phyloP scores from a whole-genome alignment of 192 early-diverging fungal species.

The Anaeromyces robustus region DNA sequence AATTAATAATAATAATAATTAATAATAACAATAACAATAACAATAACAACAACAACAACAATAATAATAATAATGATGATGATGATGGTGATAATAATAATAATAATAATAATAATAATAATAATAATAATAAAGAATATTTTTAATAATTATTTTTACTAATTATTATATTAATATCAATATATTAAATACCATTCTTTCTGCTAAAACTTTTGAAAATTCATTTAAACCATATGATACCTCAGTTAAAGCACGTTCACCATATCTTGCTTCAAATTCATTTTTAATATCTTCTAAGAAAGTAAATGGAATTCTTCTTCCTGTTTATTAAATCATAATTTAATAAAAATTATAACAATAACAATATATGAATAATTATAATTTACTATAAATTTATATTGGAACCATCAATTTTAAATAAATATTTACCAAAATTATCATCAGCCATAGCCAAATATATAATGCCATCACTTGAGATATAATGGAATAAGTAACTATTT shows the following conservation, averaged over 20 bases:
- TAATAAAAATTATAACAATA: too few species aligned
- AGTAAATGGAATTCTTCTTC: constrained; percentile 71
- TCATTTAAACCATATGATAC: constrained; percentile 63
- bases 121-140: too few species aligned
- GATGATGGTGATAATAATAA: too few species aligned
- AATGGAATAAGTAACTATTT: constrained; percentile 74
- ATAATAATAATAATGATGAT: too few species aligned
- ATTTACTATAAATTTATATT: too few species aligned
- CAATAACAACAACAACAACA: too few species aligned
- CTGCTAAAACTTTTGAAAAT: constrained; percentile 64
- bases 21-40: too few species aligned
- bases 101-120: too few species aligned
- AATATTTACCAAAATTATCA: constrained; percentile 38
- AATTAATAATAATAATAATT: too few species aligned
- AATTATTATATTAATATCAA: not conserved
- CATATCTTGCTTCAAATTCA: constrained; percentile 40
- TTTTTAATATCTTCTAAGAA: constrained; percentile 72
- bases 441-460: constrained; percentile 83
- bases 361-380: too few species aligned
- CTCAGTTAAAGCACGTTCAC: constrained; percentile 30
- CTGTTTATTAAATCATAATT: too few species aligned
- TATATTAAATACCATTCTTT: constrained; percentile 49
- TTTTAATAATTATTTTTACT: not conserved
- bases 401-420: too few species aligned
- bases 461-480: constrained; percentile 59